Percentiles rank a stretch among this genome's conserved stretches.
phyloP scores from a whole-genome alignment of 257 asterid genomes.

The Plantago ovata region DNA sequence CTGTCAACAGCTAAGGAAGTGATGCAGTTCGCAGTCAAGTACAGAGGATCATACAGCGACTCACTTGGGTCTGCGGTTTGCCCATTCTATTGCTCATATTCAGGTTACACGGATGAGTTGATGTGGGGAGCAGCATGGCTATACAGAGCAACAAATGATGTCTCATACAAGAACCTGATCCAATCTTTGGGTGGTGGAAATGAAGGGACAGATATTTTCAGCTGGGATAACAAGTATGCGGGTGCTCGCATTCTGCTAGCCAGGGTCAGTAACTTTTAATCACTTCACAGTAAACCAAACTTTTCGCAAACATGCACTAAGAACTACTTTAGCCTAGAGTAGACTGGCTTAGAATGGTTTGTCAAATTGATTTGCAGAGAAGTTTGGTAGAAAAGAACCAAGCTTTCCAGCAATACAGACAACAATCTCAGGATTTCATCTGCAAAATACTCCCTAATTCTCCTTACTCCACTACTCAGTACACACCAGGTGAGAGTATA shows the following conservation, averaged over 20 bases:
- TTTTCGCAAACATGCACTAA: no score
- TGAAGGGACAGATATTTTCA: constrained; percentile 58
- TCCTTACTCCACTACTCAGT: constrained; percentile 63
- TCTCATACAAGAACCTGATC: constrained; percentile 42
- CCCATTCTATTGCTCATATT: constrained; percentile 84
- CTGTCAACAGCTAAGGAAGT: constrained; percentile 53
- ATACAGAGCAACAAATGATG: constrained; percentile 65
- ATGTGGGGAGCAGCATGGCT: constrained; percentile 93
- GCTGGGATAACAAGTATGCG: constrained; percentile 90
- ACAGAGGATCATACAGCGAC: constrained; percentile 79
- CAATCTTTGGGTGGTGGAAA: constrained; percentile 56
- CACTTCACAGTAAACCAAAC: no score
- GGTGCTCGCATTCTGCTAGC: constrained; percentile 86
- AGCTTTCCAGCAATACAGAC: constrained; percentile 41
- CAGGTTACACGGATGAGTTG: constrained; percentile 81
- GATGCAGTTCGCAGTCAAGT: constrained; percentile 56
- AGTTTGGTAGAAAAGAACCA: constrained; percentile 45
- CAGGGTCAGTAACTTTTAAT: constrained; percentile 32
- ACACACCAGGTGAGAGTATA: constrained; percentile 43
- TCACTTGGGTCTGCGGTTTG: constrained; percentile 63
- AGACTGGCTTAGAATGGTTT: no score
- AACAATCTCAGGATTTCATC: constrained; percentile 62
- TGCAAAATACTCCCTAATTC: constrained; percentile 70
- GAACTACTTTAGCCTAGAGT: no score
- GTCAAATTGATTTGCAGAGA: constrained; percentile 31